Evolutionary conservation across 164 flowering plant species (phyloP), one percentile per base, ranked within the genome.

Genomic region (Berberis vulgaris): DNA sequence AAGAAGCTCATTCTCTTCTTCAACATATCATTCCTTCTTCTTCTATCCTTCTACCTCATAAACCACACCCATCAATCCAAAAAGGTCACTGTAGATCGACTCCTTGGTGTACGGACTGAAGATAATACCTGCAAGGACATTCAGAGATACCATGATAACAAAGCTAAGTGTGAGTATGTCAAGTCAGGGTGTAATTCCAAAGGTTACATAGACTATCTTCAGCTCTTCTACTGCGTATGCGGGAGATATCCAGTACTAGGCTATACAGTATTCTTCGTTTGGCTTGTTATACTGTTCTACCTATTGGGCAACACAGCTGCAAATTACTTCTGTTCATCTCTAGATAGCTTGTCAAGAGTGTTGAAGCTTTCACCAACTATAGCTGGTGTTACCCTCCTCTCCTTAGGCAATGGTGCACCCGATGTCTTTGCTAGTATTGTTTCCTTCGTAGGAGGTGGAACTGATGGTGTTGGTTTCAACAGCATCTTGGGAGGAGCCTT

Each of bases 321-420:
- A 0, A 69, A 72, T 11, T 87, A 83, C 76, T 87, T 87, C 74
- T 82, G 86, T 65, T 66, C 81, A 49, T 81, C 85, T 0, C 65
- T 85, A 9, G 90, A 83, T 53, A 69, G 73, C 54, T 71, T 87
- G 61, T 83, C 94, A 3, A 69, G 60, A 45, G 46, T 76, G 50
- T 60, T 87, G 65, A 81, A 75, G 47, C 84, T 87, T 11, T 78
- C 94, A 12, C 94, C 94, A 0, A 73, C 87, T 2, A 78, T 87
- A 2, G 91, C 94, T 7, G 94, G 94, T 11, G 76, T 81, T 38
- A 85, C 91, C 10, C 85, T 87, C 9, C 85, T 87, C 60, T 81
- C 94, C 0, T 73, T 87, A 0, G 94, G 94, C 7, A 87, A 85
- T 64, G 94, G 91, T 0, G 87, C 91, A 0, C 70, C 82, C 2